Evolutionary conservation across 345 rosid genomes (phyloP), one percentile per base, ranked within the genome.

Genomic region (Conringia planisiliqua): DNA sequence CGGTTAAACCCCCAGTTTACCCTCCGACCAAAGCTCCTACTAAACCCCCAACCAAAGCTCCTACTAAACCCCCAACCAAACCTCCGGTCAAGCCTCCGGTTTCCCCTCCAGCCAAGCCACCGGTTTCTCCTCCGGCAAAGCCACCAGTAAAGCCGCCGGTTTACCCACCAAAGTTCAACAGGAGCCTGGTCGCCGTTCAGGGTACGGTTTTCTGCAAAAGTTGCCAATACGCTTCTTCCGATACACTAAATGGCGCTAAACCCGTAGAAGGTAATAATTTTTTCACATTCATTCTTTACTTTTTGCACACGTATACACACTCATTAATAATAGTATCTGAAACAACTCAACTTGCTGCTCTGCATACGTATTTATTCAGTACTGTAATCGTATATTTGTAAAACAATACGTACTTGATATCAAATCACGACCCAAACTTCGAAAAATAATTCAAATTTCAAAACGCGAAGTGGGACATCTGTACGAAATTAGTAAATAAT

Each of bases 121-220:
- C 86, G 3, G 66, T 68, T 27, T 60, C 60, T 6, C 85, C 86
- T 39, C 85, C 85, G 1, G 62, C 73, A 0, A 55, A 69, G 24
- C 83, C 90, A 0, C 78, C 83, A 0, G 77, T 78, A 0, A 38
- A 10, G 68, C 85, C 85, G 2, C 78, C 80, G 7, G 68, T 75
- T n/a, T 78, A 78, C 64, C 84, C 89, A 0, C 78, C 83, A 0
- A 44, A 32, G 48, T 75, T 86, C 59, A 76, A 64, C 29, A 80
- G 97, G 79, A 83, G 82, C 47, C 75, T 90, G 47, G 80, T 92
- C 0, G 92, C 92, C 1, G 92, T 95, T 10, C 89, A 83, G 50
- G 99, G 98, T 13, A 88, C 83, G 1, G 94, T 95, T 10, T 92
- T 72, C 72, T 90, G 97, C 94, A 95, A 86, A 81, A 82, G 93